Evolutionary conservation across 768 basidiomycete species (phyloP).

Genomic region (Wakefieldia striispora): DNA sequence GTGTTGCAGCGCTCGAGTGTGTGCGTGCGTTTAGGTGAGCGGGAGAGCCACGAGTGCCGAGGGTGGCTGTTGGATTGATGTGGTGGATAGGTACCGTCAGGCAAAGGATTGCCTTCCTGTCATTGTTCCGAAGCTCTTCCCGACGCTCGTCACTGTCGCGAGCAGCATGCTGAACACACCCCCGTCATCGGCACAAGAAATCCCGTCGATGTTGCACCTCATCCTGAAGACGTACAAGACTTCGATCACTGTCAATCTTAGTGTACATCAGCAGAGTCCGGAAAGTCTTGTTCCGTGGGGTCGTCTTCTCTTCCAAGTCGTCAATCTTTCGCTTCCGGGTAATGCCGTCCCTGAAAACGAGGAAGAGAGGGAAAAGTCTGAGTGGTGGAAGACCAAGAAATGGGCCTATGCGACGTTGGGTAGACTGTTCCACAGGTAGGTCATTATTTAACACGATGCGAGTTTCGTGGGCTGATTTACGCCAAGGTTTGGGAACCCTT

Average conservation of each 20-base stretch:
- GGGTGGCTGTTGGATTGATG: constrained; percentile 36
- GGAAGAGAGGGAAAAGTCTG: constrained; percentile 71
- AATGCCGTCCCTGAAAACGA: constrained; percentile 67
- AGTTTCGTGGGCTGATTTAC: constrained; percentile 4
- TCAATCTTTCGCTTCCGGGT: constrained; percentile 67
- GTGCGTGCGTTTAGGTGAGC: constrained; percentile 53
- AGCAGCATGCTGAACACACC: constrained; percentile 63
- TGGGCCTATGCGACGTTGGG: constrained; percentile 87
- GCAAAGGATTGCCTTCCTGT: constrained; percentile 55
- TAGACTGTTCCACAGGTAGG: constrained; percentile 70
- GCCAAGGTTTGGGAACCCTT: constrained; percentile 78
- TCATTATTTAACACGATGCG: background rate
- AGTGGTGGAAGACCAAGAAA: constrained; percentile 94
- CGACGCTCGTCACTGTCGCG: constrained; percentile 73
- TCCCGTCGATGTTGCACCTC: constrained; percentile 80
- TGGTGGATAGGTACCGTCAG: constrained; percentile 61
- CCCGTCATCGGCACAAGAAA: constrained; percentile 61
- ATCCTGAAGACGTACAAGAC: constrained; percentile 87
- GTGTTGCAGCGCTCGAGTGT: constrained; percentile 73
- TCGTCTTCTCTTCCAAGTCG: constrained; percentile 71
- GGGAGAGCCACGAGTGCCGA: background rate
- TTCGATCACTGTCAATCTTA: constrained; percentile 73
- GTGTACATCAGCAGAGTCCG: constrained; percentile 66
- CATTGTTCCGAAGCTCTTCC: constrained; percentile 66
- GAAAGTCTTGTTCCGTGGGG: constrained; percentile 89